phyloP scores from a whole-genome alignment of 192 early-diverging fungal species.

The Mortierella claussenii region DNA sequence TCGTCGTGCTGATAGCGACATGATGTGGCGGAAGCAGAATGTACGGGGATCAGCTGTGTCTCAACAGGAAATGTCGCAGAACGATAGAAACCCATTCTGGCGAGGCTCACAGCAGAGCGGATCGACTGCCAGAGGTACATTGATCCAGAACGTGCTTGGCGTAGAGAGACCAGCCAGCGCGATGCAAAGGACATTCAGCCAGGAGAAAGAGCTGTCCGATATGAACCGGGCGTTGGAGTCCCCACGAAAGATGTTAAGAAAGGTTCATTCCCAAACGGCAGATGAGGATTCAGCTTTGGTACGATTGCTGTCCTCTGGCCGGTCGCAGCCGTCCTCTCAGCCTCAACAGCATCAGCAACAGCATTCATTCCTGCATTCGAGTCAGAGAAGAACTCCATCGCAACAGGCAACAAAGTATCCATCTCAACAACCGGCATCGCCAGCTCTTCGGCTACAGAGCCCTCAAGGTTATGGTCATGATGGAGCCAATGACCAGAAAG shows the following conservation, averaged over 20 bases:
- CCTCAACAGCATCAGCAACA: slow-evolving; percentile 20
- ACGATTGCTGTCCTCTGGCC: background rate
- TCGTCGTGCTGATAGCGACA: background rate
- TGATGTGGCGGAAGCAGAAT: background rate
- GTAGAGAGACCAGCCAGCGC: slow-evolving; percentile 42
- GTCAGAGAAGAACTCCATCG: slow-evolving; percentile 5
- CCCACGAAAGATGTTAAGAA: slow-evolving; percentile 19
- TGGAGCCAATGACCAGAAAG: too few species aligned
- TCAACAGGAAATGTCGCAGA: too few species aligned
- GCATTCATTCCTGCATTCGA: slow-evolving; percentile 26
- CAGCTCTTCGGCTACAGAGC: too few species aligned
- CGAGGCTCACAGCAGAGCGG: slow-evolving; percentile 3
- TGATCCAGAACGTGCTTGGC: slow-evolving; percentile 33
- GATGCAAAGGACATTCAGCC: slow-evolving; percentile 33
- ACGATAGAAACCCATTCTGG: too few species aligned
- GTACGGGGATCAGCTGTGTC: too few species aligned
- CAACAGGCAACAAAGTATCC: background rate
- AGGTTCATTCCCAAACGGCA: slow-evolving; percentile 1
- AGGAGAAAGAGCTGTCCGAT: slow-evolving; percentile 32
- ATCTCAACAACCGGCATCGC: too few species aligned
- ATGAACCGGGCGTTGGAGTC: slow-evolving; percentile 18
- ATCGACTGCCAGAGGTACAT: background rate
- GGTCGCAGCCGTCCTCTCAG: background rate
- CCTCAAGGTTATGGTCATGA: too few species aligned
- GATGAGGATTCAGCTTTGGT: background rate